A percentile compares a stretch with the other conserved stretches of the same genome.
Evolutionary conservation across 306 rosid species (phyloP).

Genomic region (Cicer yamashitae): DNA sequence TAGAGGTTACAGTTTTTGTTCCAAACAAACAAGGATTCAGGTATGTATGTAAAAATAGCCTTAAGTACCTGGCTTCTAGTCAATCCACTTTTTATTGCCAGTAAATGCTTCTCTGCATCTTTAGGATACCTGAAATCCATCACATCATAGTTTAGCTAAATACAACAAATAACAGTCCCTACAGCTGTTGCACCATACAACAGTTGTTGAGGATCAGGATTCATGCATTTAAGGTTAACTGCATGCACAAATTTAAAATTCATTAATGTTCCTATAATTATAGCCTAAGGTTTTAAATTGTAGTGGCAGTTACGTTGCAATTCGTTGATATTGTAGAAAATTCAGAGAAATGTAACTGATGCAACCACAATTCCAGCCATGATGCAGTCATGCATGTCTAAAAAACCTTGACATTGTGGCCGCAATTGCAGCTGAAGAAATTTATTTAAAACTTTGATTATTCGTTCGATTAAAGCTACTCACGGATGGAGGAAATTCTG

Average conservation of each 20-base stretch:
- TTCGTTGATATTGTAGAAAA: background rate
- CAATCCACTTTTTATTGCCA: slow-evolving; percentile 91
- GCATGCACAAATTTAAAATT: background rate
- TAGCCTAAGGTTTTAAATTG: background rate
- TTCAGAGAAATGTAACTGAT: background rate
- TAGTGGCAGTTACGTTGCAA: background rate
- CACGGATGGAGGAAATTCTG: slow-evolving; percentile 98
- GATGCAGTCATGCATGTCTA: background rate
- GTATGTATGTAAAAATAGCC: background rate
- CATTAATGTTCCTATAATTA: background rate
- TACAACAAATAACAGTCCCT: too few species aligned
- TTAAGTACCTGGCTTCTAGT: slow-evolving; percentile 81
- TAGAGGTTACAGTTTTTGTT: background rate
- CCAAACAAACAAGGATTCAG: background rate
- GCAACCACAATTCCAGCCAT: background rate
- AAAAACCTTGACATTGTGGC: background rate
- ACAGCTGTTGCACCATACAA: too few species aligned
- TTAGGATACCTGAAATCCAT: slow-evolving; percentile 86
- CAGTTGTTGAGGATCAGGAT: too few species aligned
- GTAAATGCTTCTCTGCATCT: slow-evolving; percentile 95
- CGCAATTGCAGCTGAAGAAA: background rate
- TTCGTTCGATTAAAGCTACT: slow-evolving; percentile 34
- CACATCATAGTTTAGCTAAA: background rate
- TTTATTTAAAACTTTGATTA: background rate
- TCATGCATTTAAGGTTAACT: background rate